phyloP scores from a whole-genome alignment of 1,139 yeast genomes.

The Debaryomyces udenii region DNA sequence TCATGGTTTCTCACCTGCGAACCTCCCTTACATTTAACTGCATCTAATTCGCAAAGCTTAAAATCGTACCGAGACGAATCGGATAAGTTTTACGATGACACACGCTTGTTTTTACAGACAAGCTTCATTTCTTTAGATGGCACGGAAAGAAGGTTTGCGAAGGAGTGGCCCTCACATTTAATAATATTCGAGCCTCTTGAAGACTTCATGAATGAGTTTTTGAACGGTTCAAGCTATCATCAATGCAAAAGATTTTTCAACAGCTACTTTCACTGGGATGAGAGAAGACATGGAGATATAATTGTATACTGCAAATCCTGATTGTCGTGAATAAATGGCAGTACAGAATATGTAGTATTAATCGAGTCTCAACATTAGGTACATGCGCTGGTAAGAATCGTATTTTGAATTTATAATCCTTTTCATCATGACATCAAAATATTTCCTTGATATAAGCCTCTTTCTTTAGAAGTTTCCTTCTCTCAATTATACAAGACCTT shows the following conservation, averaged over 20 bases:
- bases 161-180: slow-evolving; percentile 72
- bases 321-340: no score
- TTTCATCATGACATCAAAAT: background rate
- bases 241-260: slow-evolving; percentile 68
- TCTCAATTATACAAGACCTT: no score
- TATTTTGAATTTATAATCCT: background rate
- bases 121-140: slow-evolving; percentile 19
- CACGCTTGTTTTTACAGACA: slow-evolving; percentile 48
- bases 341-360: no score
- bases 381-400: no score
- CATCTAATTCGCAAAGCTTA: slow-evolving; percentile 28
- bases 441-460: slow-evolving; percentile 15
- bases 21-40: slow-evolving; percentile 67
- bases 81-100: slow-evolving; percentile 76
- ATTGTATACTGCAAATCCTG: slow-evolving; percentile 49
- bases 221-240: slow-evolving; percentile 46
- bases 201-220: slow-evolving; percentile 39
- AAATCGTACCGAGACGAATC: slow-evolving; percentile 76
- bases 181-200: slow-evolving; percentile 71
- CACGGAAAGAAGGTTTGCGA: slow-evolving; percentile 33
- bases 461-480: no score
- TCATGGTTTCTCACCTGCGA: slow-evolving; percentile 87
- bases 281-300: slow-evolving; percentile 76
- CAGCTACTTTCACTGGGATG: slow-evolving; percentile 85
- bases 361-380: no score